Evolutionary conservation across 495 filamentous ascomycete genomes (phyloP), one percentile per base, ranked within the genome.

Genomic region (Pyrenula massariospora): DNA sequence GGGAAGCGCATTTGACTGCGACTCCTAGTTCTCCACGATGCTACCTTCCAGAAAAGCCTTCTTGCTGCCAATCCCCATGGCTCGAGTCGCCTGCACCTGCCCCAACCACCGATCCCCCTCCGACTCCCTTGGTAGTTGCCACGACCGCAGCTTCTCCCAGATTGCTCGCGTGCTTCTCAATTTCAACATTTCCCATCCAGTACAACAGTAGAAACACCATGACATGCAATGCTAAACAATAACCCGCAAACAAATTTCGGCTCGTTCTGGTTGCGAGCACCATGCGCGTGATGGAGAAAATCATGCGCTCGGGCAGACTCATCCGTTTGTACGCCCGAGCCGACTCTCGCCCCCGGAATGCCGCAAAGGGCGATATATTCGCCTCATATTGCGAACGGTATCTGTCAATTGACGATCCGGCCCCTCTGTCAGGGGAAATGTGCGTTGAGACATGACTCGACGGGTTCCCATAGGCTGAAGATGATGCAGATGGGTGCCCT

Each of bases 371-470:
- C 12, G 89, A 95, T 25, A 98, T 85, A 64, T 90, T 92, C 21
- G 87, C 86, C 71, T 99, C 93, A 69, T 99, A 99, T 10, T 91
- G 88, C 53, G 88, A 86, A 54, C 90, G 81, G 65, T 99, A 99
- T 24, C 91, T 82, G 66, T 97, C 91, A 24, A 95, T 72, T 15
- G 84, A 81, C 25, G 87, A 76, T 10, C 84, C 82, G 0, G 82
- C 79, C 10, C 77, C 71, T 20, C 75, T 84, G 64, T 77, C 84
- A 60, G 69, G 77, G 48, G 71, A 85, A 55, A 78, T 66, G 23
- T 82, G 77, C n/a, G 87, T 76, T 1, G 85, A 82, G 2, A 86
- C 83, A 2, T 89, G 79, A 67, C 88, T 92, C 3, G 89, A 83
- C 62, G 86, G 87, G 62, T 78, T 71, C 12, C 81, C 78, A 68